A percentile compares a stretch with the other conserved stretches of the same genome.
These are phyloP conservation scores for Chrysosporium keratinophilum DNA, from an alignment of 2,329 filamentous ascomycete genomes.

Conservation along the genomic window DNA sequence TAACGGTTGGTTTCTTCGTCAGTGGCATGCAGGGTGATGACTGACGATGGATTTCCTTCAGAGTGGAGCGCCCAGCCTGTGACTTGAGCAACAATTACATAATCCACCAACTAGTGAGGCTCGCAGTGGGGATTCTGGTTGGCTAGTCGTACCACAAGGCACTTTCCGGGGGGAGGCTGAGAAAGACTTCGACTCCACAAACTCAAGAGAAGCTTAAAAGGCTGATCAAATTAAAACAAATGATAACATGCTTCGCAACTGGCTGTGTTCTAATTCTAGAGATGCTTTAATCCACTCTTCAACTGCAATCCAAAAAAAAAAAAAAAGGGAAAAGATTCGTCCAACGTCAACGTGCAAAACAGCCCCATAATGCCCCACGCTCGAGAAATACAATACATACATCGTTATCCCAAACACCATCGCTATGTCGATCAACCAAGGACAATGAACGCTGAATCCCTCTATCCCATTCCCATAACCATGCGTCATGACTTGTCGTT, in stretches of 20 bases:
- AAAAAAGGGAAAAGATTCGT: not conserved
- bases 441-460: not conserved
- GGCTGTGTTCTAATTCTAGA: not conserved
- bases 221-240: not conserved
- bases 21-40: no score
- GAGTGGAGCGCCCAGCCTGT: no score
- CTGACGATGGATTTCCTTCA: no score
- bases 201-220: not conserved
- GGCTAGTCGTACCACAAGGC: no score
- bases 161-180: no score
- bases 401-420: not conserved
- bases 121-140: no score
- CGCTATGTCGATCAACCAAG: slow-evolving; percentile 2
- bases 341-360: not conserved
- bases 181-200: no score
- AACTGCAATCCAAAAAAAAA: not conserved
- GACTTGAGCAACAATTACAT: no score
- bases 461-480: slow-evolving; percentile 2
- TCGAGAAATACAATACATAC: not conserved
- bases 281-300: not conserved
- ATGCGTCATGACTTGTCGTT: not conserved
- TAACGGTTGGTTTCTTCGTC: no score
- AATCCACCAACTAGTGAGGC: no score
- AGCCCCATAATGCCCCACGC: not conserved
- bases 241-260: not conserved